These are phyloP conservation scores for Colletotrichum sp. DNA, from an alignment of 2,329 filamentous ascomycete genomes.

Conservation along the genomic window DNA sequence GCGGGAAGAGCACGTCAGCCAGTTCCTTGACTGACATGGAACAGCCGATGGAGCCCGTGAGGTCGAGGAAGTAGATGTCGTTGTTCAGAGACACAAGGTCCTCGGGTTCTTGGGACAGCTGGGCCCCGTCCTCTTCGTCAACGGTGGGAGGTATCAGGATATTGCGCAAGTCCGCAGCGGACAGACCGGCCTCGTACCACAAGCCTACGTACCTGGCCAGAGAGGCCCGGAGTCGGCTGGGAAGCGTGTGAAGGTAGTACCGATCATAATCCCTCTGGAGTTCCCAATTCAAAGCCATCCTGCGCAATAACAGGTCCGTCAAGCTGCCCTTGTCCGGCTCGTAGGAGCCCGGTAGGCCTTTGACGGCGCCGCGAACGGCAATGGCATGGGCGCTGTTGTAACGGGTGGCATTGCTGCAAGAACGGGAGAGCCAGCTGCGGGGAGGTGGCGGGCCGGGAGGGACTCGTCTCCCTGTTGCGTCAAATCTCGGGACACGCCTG, in stretches of 20 bases:
- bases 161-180: slow-evolving; percentile 53
- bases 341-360: slow-evolving; percentile 49
- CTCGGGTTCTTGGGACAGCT: slow-evolving; percentile 26
- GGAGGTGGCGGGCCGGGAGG: slow-evolving; percentile 66
- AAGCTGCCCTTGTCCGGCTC: slow-evolving; percentile 52
- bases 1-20: slow-evolving; percentile 54
- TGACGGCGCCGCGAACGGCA: neutral
- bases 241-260: slow-evolving; percentile 61
- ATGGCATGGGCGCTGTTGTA: slow-evolving; percentile 5
- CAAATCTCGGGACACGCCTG: slow-evolving; percentile 48
- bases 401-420: slow-evolving; percentile 24
- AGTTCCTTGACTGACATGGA: slow-evolving; percentile 59
- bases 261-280: slow-evolving; percentile 60
- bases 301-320: slow-evolving; percentile 54
- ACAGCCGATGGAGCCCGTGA: slow-evolving; percentile 56
- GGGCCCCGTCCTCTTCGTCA: slow-evolving; percentile 21
- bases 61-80: slow-evolving; percentile 57
- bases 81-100: slow-evolving; percentile 40
- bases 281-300: slow-evolving; percentile 59
- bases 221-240: slow-evolving; percentile 55
- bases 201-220: slow-evolving; percentile 57
- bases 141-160: slow-evolving; percentile 45
- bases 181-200: slow-evolving; percentile 50
- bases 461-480: slow-evolving; percentile 52
- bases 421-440: slow-evolving; percentile 55